Evolutionary conservation across 2,329 filamentous ascomycete genomes (phyloP).

Genomic region (Cladobotryum protrusum): DNA sequence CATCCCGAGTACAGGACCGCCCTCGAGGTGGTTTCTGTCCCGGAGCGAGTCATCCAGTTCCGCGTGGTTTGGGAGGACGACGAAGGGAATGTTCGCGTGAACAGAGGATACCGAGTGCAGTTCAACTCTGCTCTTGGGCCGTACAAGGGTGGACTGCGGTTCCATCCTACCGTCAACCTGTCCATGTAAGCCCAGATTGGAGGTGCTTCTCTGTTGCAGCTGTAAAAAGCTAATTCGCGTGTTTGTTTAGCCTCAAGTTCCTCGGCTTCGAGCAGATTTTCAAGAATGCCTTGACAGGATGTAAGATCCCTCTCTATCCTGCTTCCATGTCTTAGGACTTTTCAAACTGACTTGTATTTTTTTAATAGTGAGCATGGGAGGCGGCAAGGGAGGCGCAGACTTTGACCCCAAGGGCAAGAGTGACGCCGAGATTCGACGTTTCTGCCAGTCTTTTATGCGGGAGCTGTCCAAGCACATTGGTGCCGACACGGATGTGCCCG

Average conservation of each 20-base stretch:
- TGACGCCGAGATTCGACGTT: constrained; percentile 93
- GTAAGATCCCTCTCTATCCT: constrained; percentile 47
- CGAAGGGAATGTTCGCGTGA: constrained; percentile 80
- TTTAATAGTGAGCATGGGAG: constrained; percentile 63
- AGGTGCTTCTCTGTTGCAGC: neutral
- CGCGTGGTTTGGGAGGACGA: constrained; percentile 96
- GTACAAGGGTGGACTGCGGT: constrained; percentile 94
- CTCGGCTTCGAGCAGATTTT: constrained; percentile 99
- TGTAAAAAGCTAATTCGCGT: neutral
- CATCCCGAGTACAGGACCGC: constrained; percentile 92
- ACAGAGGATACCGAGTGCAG: constrained; percentile 93
- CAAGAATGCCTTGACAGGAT: constrained; percentile 96
- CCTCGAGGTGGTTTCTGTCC: constrained; percentile 79
- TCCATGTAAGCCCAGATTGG: constrained; percentile 44
- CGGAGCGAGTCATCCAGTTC: constrained; percentile 96
- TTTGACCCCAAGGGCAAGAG: constrained; percentile 99
- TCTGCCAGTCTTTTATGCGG: constrained; percentile 94
- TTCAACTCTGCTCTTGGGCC: constrained; percentile 97
- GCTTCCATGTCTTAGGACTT: neutral
- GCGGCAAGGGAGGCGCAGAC: constrained; percentile 95
- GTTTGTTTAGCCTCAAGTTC: constrained; percentile 67
- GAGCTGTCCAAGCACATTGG: constrained; percentile 95
- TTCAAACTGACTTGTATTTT: neutral
- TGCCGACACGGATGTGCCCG: constrained; percentile 90
- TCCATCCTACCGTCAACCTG: constrained; percentile 84